phyloP scores from a whole-genome alignment of 108 stramenopile genomes.

The Nitzschia inconspicua region DNA sequence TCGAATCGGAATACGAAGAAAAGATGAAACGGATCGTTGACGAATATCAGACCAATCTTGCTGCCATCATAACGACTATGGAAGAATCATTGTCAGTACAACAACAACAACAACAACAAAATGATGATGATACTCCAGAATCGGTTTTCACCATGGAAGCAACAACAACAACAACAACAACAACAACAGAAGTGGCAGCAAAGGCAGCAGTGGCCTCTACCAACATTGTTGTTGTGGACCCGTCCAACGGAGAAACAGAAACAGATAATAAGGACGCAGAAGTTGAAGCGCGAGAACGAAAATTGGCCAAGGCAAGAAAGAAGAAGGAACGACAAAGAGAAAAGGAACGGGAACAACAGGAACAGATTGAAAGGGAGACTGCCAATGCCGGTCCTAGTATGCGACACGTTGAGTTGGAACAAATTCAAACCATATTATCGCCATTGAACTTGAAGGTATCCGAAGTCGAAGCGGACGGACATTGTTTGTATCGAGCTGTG shows the following conservation, averaged over 20 bases:
- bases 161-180: neutral
- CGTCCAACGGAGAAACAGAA: neutral
- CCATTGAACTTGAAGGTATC: conserved; percentile 49
- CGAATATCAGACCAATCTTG: neutral
- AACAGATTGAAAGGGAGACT: conserved; percentile 45
- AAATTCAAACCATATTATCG: conserved; percentile 42
- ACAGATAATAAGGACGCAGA: conserved; percentile 12
- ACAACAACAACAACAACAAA: too few relatives aligned
- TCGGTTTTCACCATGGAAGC: neutral
- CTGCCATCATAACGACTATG: too few relatives aligned
- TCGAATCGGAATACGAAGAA: conserved; percentile 15
- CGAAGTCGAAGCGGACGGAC: conserved; percentile 92
- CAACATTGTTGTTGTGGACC: conserved; percentile 8
- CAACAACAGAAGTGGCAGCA: conserved; percentile 4
- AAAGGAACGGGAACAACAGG: conserved; percentile 44
- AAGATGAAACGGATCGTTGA: conserved; percentile 14
- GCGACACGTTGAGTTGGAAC: conserved; percentile 60
- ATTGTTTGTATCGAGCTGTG: conserved; percentile 95
- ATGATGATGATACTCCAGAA: neutral
- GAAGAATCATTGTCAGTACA: too few relatives aligned
- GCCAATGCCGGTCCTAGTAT: conserved; percentile 61
- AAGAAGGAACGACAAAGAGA: conserved; percentile 62
- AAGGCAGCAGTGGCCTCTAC: conserved; percentile 1
- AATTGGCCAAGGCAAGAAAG: conserved; percentile 52
- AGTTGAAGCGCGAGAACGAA: conserved; percentile 30